Evolutionary conservation across 495 filamentous ascomycete genomes (phyloP), one percentile per base, ranked within the genome.

Genomic region (Talaromyces borbonicus): DNA sequence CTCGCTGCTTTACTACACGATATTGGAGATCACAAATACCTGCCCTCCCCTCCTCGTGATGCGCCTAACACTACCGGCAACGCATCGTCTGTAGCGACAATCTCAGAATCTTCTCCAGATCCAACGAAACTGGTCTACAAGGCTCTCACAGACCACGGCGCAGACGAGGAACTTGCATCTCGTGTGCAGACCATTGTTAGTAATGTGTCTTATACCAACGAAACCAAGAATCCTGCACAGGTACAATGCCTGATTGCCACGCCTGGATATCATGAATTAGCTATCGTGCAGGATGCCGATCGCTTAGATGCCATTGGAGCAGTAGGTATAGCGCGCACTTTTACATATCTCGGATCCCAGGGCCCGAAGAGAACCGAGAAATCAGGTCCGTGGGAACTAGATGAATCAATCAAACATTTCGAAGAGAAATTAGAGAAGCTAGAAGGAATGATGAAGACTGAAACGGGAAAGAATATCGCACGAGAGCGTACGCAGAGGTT

Each of bases 271-370:
- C 84, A 81, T 0, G 89, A 95, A 62, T 66, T 95, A 5, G 87
- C 73, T 0, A 74, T 93, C 35, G 88, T 95, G 9, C 90, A 95
- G 61, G 89, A 95, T 62, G 90, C 89, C 1, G 90, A 95, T 65
- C 72, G 89, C 7, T 66, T 95, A 30, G 89, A 95, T 71, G 87
- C 90, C 2, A 77, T 95, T 52, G 90, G 90, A 1, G 86, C 85
- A 0, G 72, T 95, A 39, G 89, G 88, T 2, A 78, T 95, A 44
- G 90, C 75, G 2, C 60, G 90, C 31, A 73, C 76, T 35, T 94
- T 95, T 61, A 82, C 85, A 2, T 94, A 78, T 57, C 73, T 80
- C 1, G 87, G 79, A 0, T 82, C 79, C 6, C 79, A 75, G 64
- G 59, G 62, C 16, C 48, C 51, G 40, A 62, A 64, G 27, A 57